Conservation (phyloP, 2,329 filamentous ascomycete species). For the Pleurostoma richardsiae region DNA sequence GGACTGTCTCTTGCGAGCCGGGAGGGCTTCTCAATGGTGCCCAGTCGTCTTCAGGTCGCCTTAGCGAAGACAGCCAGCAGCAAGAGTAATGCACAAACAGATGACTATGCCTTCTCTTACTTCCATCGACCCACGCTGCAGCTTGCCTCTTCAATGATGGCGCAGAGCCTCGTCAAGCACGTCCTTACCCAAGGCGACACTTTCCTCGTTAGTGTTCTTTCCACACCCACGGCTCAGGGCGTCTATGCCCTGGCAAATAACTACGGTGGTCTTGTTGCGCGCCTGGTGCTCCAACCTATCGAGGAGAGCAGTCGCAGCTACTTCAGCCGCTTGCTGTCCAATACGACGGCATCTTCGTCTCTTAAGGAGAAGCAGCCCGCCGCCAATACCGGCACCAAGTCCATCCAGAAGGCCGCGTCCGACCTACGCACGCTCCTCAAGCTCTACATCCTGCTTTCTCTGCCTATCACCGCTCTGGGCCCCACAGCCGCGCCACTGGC, state of each 20-base stretch:
- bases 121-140: constrained; percentile 68
- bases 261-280: constrained; percentile 83
- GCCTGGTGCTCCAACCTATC: constrained; percentile 88
- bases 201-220: constrained; percentile 74
- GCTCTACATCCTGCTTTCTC: constrained; percentile 69
- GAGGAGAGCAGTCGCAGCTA: constrained; percentile 90
- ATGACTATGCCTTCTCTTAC: constrained; percentile 46
- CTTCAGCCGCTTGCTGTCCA: constrained; percentile 72
- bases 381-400: constrained; percentile 16
- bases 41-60: constrained; percentile 27
- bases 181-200: constrained; percentile 92
- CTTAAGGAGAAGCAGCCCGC: constrained; percentile 30
- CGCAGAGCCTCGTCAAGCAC: constrained; percentile 88
- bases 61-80: background rate
- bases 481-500: constrained; percentile 71
- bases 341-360: constrained; percentile 16
- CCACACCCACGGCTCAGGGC: constrained; percentile 76
- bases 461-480: constrained; percentile 64
- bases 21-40: constrained; percentile 66
- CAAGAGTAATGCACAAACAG: background rate
- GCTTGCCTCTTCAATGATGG: constrained; percentile 75
- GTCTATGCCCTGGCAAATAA: constrained; percentile 92
- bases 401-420: constrained; percentile 22
- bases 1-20: constrained; percentile 50
- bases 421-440: constrained; percentile 63